Percentiles rank a stretch among this genome's conserved stretches.
Conservation (phyloP, 495 filamentous ascomycete species). For the Collariella sp. region DNA sequence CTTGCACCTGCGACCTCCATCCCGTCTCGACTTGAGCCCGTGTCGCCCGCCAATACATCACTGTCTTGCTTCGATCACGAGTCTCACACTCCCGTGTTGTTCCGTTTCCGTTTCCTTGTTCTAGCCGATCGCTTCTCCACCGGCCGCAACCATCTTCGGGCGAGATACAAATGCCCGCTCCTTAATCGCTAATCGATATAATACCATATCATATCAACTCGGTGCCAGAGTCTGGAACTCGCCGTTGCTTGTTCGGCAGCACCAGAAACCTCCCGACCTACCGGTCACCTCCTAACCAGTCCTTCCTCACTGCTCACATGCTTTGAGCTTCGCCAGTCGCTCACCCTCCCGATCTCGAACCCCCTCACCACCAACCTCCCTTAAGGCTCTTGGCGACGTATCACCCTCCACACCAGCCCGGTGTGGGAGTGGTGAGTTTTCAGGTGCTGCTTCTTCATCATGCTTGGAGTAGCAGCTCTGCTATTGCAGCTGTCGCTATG, state of each 20-base stretch:
- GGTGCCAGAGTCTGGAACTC: slow-evolving; percentile 32
- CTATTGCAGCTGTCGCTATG: slow-evolving; percentile 37
- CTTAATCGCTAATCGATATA: slow-evolving; percentile 32
- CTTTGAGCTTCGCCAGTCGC: slow-evolving; percentile 7
- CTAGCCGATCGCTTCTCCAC: neutral
- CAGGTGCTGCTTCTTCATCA: slow-evolving; percentile 25
- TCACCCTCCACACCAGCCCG: slow-evolving; percentile 9
- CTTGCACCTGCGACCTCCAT: neutral
- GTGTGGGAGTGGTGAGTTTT: slow-evolving; percentile 24
- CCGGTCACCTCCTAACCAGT: neutral
- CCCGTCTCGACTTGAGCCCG: neutral
- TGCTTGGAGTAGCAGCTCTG: slow-evolving; percentile 26
- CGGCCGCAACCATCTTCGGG: neutral
- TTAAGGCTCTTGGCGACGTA: slow-evolving; percentile 4
- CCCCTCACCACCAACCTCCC: neutral
- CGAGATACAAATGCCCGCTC: slow-evolving; percentile 26
- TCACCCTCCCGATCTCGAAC: slow-evolving; percentile 1
- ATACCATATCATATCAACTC: slow-evolving; percentile 22
- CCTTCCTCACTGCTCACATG: slow-evolving; percentile 6
- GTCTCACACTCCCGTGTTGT: neutral
- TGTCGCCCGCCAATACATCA: neutral
- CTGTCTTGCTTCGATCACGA: neutral
- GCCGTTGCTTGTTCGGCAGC: slow-evolving; percentile 13
- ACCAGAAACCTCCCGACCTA: slow-evolving; percentile 1
- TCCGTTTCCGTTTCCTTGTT: neutral